phyloP scores from a whole-genome alignment of 164 flowering plant genomes.

The Buxus sempervirens region DNA sequence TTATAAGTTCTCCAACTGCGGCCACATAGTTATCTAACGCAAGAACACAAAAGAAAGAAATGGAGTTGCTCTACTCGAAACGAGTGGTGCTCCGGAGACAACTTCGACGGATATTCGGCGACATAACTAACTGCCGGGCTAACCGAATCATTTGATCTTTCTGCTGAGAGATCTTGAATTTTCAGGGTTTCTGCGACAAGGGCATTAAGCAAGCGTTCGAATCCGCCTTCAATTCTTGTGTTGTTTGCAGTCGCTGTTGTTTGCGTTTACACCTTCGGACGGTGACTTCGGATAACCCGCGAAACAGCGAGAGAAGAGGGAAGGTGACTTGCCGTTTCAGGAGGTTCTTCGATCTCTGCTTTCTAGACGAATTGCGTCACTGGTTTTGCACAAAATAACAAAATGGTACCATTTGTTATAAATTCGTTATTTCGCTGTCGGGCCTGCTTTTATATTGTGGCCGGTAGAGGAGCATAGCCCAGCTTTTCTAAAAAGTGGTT shows the following conservation, averaged over 20 bases:
- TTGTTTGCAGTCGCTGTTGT: no score
- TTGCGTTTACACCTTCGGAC: no score
- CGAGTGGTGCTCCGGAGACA: constrained; percentile 1
- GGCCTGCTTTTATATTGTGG: no score
- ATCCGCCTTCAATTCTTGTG: no score
- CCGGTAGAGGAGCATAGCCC: no score
- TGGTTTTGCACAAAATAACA: neutral
- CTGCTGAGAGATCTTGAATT: neutral
- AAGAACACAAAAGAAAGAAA: neutral
- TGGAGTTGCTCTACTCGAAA: neutral
- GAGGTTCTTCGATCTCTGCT: constrained; percentile 5
- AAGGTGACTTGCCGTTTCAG: constrained; percentile 6
- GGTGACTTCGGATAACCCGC: neutral
- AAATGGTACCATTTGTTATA: neutral
- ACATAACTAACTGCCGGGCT: neutral
- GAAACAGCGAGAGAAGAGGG: neutral
- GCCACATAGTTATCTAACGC: neutral
- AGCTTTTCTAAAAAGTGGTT: no score
- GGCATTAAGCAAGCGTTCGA: no score
- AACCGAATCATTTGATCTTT: no score
- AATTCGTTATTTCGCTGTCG: neutral
- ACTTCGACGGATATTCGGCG: neutral
- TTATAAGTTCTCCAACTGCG: constrained; percentile 3
- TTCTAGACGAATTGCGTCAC: neutral
- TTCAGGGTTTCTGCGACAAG: neutral